These are phyloP conservation scores for Scheffersomyces titani DNA, from an alignment of 1,139 yeast species.

Conservation along the genomic window DNA sequence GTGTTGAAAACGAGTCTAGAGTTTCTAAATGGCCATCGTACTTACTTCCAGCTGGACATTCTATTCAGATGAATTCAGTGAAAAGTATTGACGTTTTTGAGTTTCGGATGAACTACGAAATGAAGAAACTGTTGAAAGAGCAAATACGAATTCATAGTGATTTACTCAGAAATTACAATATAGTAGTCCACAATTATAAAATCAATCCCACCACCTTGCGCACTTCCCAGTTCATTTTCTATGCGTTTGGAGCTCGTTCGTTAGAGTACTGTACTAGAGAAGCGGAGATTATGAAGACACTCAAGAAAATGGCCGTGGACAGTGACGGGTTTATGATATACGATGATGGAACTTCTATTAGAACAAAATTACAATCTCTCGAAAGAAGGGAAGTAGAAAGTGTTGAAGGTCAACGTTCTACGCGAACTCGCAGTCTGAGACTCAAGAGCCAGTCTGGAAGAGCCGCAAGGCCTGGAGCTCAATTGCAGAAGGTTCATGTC, in stretches of 20 bases:
- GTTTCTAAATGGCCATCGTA: slow-evolving; percentile 52
- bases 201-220: slow-evolving; percentile 27
- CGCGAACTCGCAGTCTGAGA: background rate
- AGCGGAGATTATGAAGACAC: slow-evolving; percentile 7
- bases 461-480: background rate
- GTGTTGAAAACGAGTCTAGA: slow-evolving; percentile 27
- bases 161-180: slow-evolving; percentile 29
- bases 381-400: background rate
- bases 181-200: slow-evolving; percentile 30
- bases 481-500: slow-evolving; percentile 4
- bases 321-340: slow-evolving; percentile 20
- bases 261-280: slow-evolving; percentile 15
- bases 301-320: slow-evolving; percentile 4
- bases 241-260: slow-evolving; percentile 46
- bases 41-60: slow-evolving; percentile 72
- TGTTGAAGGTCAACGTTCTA: background rate
- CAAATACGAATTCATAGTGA: slow-evolving; percentile 42
- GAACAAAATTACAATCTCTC: slow-evolving; percentile 3
- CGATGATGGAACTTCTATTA: slow-evolving; percentile 19
- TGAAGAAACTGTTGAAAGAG: slow-evolving; percentile 21
- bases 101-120: slow-evolving; percentile 34
- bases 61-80: slow-evolving; percentile 34
- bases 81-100: slow-evolving; percentile 43
- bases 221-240: slow-evolving; percentile 47
- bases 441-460: background rate